Conservation (phyloP, 108 stramenopile species). For the Pseudonitzschia multistriata region DNA sequence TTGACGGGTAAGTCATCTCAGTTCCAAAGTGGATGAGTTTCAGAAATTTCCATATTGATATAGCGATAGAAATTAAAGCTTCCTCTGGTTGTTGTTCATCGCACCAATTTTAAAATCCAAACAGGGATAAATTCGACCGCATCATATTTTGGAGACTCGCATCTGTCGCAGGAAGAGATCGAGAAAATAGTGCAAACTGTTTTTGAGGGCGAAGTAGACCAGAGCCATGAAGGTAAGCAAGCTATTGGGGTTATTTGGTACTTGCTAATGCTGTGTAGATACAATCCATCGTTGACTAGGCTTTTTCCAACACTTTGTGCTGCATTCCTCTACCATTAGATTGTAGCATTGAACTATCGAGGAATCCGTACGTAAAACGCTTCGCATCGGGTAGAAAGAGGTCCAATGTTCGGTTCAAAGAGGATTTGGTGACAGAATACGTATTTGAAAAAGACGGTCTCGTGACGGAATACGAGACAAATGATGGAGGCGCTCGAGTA, state of each 20-base stretch:
- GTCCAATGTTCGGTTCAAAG: conserved; percentile 17
- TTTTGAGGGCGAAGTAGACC: conserved; percentile 17
- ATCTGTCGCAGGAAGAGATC: conserved; percentile 37
- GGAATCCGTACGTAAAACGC: conserved; percentile 30
- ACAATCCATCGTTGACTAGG: background rate
- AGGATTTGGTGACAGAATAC: conserved; percentile 17
- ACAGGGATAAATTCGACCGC: conserved; percentile 52
- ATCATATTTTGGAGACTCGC: conserved; percentile 56
- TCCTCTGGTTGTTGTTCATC: background rate
- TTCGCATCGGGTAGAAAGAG: conserved; percentile 27
- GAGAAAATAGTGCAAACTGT: conserved; percentile 41
- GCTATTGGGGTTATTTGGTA: no score
- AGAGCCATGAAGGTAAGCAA: conserved; percentile 19
- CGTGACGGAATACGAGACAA: background rate
- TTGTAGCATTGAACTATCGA: conserved; percentile 11
- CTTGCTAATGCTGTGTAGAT: background rate
- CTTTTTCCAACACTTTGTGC: background rate
- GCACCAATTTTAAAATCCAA: background rate
- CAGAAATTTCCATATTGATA: no score
- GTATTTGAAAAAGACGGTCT: background rate
- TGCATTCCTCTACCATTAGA: conserved; percentile 1
- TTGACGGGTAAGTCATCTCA: conserved; percentile 20
- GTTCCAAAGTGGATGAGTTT: background rate
- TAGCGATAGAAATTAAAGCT: background rate
- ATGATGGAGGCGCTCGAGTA: background rate